Base-by-base conservation (phyloP, 2,329 filamentous ascomycete species). In the Trichoderma breve region DNA sequence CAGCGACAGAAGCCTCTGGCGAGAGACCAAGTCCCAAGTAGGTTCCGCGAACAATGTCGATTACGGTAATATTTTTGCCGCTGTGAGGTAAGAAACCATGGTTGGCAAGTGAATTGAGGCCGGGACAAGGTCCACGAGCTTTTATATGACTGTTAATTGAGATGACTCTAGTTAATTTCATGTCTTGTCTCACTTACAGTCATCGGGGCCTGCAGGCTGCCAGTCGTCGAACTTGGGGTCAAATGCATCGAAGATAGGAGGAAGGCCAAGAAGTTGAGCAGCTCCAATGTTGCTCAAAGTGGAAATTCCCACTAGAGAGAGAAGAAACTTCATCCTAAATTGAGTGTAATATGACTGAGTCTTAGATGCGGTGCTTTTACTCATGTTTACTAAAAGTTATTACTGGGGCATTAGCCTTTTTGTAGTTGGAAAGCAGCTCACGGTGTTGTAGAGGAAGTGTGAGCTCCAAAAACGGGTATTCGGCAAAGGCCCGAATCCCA, bases 31-130 rank as follows among this genome's bases (percentile, higher is more conserved):
- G 51, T 5, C 66, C 55, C 18, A 18, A 2, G 30, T 24, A 64
- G 11, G 32, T 9, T 5, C 69, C 47, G 8, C 60, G 61, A 34
- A 71, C 1, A 47, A 71, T 7, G 8, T 71, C 69, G 18, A 71
- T 58, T 12, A 21, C n/a, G 1, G 61, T 71, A 24, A 71, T 58
- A 6, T 71, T 71, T 9, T 47, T 58, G 15, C 69, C 69, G 39
- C 60, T 71, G n/a, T 8, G 69, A n/a, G 68, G 69, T 18, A 71
- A 34, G 43, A 71, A 71, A 5, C 60, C 51, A 43, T 71, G 69
- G 6, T 71, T 71, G 6, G 69, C 69, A 15, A 71, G 69, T 12
- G 69, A 71, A 14, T 71, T 71, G 6, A 71, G 69, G 18, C 47
- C 69, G 0, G 60, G 68, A 8, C 68, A 71, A 34, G 68, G 68